Evolutionary conservation across 768 basidiomycete genomes (phyloP).

Genomic region (Pisolithus microcarpus): DNA sequence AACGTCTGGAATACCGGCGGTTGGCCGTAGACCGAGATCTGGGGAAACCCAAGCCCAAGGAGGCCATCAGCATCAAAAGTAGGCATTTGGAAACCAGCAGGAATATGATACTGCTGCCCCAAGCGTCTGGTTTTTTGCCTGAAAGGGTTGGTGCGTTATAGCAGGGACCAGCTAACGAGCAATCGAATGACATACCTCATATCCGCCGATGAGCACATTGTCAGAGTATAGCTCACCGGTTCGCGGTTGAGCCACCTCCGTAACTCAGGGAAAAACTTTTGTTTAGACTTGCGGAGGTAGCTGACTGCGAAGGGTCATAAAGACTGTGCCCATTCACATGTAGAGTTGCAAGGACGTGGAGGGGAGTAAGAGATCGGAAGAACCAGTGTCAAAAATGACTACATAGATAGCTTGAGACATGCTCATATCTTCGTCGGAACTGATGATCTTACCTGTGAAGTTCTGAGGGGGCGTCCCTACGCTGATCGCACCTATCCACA

Average conservation of each 20-base stretch:
- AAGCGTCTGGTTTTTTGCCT: constrained; percentile 35
- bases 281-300: constrained; percentile 23
- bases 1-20: constrained; percentile 42
- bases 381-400: constrained; percentile 52
- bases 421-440: neutral
- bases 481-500: constrained; percentile 42
- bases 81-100: constrained; percentile 16
- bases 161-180: constrained; percentile 7
- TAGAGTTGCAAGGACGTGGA: constrained; percentile 17
- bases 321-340: constrained; percentile 27
- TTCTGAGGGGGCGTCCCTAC: constrained; percentile 41
- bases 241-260: constrained; percentile 32
- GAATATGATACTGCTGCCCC: constrained; percentile 38
- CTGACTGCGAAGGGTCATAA: constrained; percentile 25
- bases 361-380: constrained; percentile 43
- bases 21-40: constrained; percentile 29
- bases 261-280: constrained; percentile 29
- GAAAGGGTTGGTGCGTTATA: neutral
- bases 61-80: constrained; percentile 34
- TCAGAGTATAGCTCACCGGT: constrained; percentile 37
- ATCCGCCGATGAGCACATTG: constrained; percentile 34
- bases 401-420: neutral
- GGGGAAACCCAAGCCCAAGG: constrained; percentile 36
- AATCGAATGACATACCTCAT: constrained; percentile 24
- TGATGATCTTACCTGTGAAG: constrained; percentile 31